Evolutionary conservation across 208 protist genomes (phyloP), one percentile per base, ranked within the genome.

Genomic region (Trypanosoma cruzi): DNA sequence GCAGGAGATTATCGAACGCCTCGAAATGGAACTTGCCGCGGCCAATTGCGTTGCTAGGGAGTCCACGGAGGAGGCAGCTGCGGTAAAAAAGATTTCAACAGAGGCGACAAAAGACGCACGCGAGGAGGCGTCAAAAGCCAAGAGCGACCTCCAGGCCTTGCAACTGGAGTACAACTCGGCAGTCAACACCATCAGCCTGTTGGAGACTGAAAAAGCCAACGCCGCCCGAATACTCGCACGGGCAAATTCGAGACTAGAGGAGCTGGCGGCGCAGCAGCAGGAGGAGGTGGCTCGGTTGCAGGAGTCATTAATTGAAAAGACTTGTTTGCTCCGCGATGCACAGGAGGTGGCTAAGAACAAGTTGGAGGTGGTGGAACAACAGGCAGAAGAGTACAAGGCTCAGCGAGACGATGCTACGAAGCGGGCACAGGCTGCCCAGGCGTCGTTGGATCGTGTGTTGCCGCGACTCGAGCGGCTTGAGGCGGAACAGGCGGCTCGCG

Each of bases 391-490:
- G 42, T 62, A 2, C 36, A 11, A 54, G 16, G 6, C 13, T 52
- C 37, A 44, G 14, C 64, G 70, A 24, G 79, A 81, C 18, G 57
- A 69, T 56, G 79, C 73, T 22, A 56, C 65, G 68, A 78, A 71
- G 18, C 68, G 85, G 56, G 54, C 75, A 40, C 69, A 73, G 31
- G 63, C 64, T 1, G 29, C 34, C 16, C 70, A 86, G 28, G 62
- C 75, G 34, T 74, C 76, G 62, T 77, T 92, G 4, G 75, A 80
- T 26, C 81, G 71, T 36, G 81, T 75, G 1, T 48, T 88, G 61
- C 80, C 82, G 0, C 74, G 83, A 16, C 76, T 92, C 6, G 74
- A 82, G 46, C 76, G 80, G 50, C 76, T 87, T 18, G 83, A 92
- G 71, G 60, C 79, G 22, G 86, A 86, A 24, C 72, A 73, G 22